Evolutionary conservation across 2,329 filamentous ascomycete genomes (phyloP).

Genomic region (Cordyceps tenuipes): DNA sequence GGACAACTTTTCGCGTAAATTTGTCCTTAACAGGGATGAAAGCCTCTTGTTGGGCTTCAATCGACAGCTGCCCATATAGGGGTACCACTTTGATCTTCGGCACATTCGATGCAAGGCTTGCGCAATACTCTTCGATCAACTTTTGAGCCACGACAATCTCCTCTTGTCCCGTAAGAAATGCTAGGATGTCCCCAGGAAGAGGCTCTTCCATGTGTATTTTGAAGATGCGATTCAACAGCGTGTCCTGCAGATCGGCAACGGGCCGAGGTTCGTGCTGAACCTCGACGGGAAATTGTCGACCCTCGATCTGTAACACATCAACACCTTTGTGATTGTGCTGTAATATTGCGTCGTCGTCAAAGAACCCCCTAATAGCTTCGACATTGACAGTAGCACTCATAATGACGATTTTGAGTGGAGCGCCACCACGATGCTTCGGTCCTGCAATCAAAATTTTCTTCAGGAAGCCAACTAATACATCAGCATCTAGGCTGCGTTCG

Average conservation of each 20-base stretch:
- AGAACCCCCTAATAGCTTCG: constrained; percentile 68
- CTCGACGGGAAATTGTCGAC: constrained; percentile 79
- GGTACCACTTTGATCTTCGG: constrained; percentile 68
- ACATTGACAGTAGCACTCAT: constrained; percentile 98
- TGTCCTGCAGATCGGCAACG: constrained; percentile 73
- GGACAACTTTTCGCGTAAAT: constrained; percentile 78
- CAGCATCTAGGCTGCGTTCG: constrained; percentile 89
- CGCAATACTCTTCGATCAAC: constrained; percentile 71
- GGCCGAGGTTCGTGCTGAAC: constrained; percentile 65
- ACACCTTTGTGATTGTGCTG: constrained; percentile 18
- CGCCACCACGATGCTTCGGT: constrained; percentile 56
- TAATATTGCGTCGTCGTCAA: constrained; percentile 34
- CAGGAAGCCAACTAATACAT: constrained; percentile 81
- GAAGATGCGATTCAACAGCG: constrained; percentile 72
- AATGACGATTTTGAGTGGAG: constrained; percentile 78
- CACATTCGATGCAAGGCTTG: constrained; percentile 62
- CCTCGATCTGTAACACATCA: constrained; percentile 60
- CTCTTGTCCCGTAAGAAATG: constrained; percentile 88
- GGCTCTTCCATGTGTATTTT: constrained; percentile 81
- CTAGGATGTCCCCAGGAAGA: constrained; percentile 86
- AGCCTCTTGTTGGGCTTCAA: constrained; percentile 75
- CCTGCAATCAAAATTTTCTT: constrained; percentile 62
- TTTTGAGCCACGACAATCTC: constrained; percentile 78
- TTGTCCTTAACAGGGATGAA: constrained; percentile 66
- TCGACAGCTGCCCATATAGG: constrained; percentile 82